Percentiles rank a stretch among this genome's conserved stretches.
Evolutionary conservation across 2,329 filamentous ascomycete genomes (phyloP).

Genomic region (Aspergillus aculeatinus): DNA sequence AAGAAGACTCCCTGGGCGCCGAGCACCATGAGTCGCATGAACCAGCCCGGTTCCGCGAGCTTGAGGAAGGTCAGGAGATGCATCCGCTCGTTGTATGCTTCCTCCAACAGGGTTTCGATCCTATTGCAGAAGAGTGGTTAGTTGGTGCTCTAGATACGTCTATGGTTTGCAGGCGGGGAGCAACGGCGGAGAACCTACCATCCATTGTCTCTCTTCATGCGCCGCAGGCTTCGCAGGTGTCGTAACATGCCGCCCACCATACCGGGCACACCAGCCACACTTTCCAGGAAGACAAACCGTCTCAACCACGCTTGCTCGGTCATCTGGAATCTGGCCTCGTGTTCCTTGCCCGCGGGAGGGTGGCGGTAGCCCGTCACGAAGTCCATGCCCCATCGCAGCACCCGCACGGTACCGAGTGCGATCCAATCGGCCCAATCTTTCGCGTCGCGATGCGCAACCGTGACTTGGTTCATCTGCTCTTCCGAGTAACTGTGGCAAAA

Average conservation of each 20-base stretch:
- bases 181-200: constrained; percentile 52
- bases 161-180: not conserved
- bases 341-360: constrained; percentile 52
- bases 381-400: constrained; percentile 79
- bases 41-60: constrained; percentile 78
- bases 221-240: constrained; percentile 78
- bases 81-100: constrained; percentile 93
- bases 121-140: constrained; percentile 37
- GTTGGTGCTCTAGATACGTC: not conserved
- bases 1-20: constrained; percentile 95
- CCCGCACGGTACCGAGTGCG: constrained; percentile 73
- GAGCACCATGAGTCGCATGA: constrained; percentile 90
- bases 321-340: constrained; percentile 61
- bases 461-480: constrained; percentile 72
- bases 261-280: constrained; percentile 89
- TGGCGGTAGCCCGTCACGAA: constrained; percentile 77
- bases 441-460: constrained; percentile 73
- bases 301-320: constrained; percentile 87
- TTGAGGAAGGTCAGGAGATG: constrained; percentile 90
- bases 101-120: constrained; percentile 90
- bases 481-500: constrained; percentile 60
- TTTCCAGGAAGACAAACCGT: constrained; percentile 90
- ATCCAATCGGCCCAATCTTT: constrained; percentile 72
- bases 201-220: constrained; percentile 89
- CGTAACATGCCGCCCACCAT: constrained; percentile 96